Base-by-base conservation (phyloP, 1,284 basidiomycete genomes). In the Athelia sp. region DNA sequence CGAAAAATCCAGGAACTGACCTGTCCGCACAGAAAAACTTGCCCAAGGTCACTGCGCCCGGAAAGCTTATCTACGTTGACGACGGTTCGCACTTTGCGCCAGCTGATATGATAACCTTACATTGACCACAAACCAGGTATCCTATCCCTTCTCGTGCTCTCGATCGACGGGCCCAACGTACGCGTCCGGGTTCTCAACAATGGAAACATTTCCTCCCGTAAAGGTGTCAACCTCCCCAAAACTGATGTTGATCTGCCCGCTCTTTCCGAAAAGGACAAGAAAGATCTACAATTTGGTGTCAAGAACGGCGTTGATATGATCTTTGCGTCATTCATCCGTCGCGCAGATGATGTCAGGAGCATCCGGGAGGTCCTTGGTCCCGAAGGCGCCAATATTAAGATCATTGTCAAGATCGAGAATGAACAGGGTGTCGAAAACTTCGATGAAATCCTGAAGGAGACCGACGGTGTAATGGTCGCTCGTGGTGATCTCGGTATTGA, bases 201-300 rank as follows among this genome's bases (percentile, higher is more conserved):
- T 62, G 97, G 96, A 52, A 85, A 78, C 35, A 86, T 99, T 58
- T 93, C 91, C 47, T 98, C 94, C 53, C 91, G 93, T 71, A 99
- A 99, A 79, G 97, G 97, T 70, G 97, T 99, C 74, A 99, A 99
- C 75, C 84, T 99, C 52, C 97, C 97, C 62, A 97, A 98, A 73
- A 98, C 97, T 57, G 82, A 89, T 23, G 97, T 99, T 63, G 97
- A 99, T 73, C 86, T 99, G 48, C 97, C 97, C 50, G 93, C 97
- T 49, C 85, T 99, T 48, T 98, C 95, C 51, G 92, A 94, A 52
- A 99, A 99, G 81, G 97, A 99, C 79, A 96, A 95, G 77, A 82
- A 85, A 56, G 97, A 99, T 69, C 74, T 99, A 52, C 70, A 79
- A 56, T 99, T 99, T 58, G 97, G 97, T 72, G 96, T 98, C 67